A percentile compares a stretch with the other conserved stretches of the same genome.
Evolutionary conservation across 352 stramenopile genomes (phyloP).

Genomic region (Phytophthora kernoviae): DNA sequence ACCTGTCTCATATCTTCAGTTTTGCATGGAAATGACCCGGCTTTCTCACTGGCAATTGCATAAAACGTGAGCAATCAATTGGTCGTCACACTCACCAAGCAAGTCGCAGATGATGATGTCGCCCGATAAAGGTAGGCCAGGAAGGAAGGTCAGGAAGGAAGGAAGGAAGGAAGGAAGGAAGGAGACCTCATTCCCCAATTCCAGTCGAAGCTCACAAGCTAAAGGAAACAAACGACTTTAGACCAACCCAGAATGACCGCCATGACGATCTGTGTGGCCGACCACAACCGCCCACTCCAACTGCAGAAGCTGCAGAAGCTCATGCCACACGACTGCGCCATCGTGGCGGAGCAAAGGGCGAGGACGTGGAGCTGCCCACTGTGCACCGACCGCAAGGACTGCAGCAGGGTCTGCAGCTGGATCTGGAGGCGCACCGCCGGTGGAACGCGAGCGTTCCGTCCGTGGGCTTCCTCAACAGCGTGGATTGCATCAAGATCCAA

Average conservation of each 20-base stretch:
- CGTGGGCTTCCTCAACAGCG: conserved; percentile 45
- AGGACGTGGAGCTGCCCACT: conserved; percentile 16
- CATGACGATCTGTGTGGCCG: conserved; percentile 7
- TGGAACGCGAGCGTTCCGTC: conserved; percentile 35
- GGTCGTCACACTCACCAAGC: conserved; percentile 10
- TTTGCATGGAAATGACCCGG: conserved; percentile 10
- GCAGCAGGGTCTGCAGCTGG: conserved; percentile 23
- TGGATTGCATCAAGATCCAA: conserved; percentile 56
- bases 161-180: background rate
- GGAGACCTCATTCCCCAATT: conserved; percentile 23
- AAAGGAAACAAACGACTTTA: background rate
- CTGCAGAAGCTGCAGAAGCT: conserved; percentile 38
- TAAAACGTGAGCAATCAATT: conserved; percentile 3
- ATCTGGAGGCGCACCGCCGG: conserved; percentile 43
- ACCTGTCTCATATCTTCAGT: conserved; percentile 35
- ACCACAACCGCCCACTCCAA: conserved; percentile 21
- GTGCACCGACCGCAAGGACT: conserved; percentile 25
- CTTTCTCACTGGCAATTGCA: background rate
- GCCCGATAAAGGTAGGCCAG: background rate
- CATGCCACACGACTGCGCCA: conserved; percentile 35
- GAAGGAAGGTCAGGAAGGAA: background rate
- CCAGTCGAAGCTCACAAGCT: conserved; percentile 1
- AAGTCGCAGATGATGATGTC: conserved; percentile 1
- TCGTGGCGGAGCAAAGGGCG: conserved; percentile 22
- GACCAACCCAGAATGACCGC: conserved; percentile 8